phyloP scores from a whole-genome alignment of 805 yeast species.

The Zygotorulaspora florentina region DNA sequence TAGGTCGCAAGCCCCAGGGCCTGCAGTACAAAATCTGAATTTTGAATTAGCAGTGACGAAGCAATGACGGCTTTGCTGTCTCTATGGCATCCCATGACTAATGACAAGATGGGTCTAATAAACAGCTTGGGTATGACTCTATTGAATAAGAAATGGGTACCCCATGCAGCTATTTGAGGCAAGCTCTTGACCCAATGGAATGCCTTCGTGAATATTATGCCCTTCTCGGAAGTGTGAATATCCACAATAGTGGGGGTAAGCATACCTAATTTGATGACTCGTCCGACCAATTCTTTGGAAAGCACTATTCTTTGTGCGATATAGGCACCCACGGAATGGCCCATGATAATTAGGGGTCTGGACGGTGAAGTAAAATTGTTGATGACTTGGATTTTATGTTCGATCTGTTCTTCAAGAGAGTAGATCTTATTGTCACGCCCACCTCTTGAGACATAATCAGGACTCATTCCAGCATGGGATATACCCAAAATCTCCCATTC shows the following conservation, averaged over 20 bases:
- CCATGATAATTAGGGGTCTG: constrained; percentile 38
- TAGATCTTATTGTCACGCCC: constrained; percentile 26
- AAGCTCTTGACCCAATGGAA: constrained; percentile 30
- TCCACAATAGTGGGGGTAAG: constrained; percentile 68
- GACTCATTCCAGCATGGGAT: constrained; percentile 61
- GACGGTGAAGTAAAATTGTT: constrained; percentile 30
- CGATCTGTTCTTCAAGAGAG: constrained; percentile 51
- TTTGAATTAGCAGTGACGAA: constrained; percentile 40
- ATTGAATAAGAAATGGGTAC: constrained; percentile 23
- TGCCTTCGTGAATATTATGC: constrained; percentile 31
- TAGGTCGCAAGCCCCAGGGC: constrained; percentile 53
- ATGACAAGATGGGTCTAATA: constrained; percentile 21
- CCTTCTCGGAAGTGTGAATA: constrained; percentile 46
- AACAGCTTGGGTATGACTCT: constrained; percentile 31
- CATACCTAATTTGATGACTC: constrained; percentile 49
- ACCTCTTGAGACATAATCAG: constrained; percentile 11
- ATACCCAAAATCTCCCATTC: constrained; percentile 51
- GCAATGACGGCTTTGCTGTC: constrained; percentile 38
- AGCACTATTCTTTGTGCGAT: constrained; percentile 51
- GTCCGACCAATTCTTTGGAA: constrained; percentile 15
- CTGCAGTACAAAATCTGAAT: constrained; percentile 48
- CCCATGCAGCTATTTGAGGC: constrained; percentile 30
- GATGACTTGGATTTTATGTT: constrained; percentile 54
- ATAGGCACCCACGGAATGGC: constrained; percentile 73
- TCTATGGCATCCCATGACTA: constrained; percentile 28